Base-by-base conservation (phyloP, 2,329 filamentous ascomycete genomes). In the Albifimbria verrucaria region DNA sequence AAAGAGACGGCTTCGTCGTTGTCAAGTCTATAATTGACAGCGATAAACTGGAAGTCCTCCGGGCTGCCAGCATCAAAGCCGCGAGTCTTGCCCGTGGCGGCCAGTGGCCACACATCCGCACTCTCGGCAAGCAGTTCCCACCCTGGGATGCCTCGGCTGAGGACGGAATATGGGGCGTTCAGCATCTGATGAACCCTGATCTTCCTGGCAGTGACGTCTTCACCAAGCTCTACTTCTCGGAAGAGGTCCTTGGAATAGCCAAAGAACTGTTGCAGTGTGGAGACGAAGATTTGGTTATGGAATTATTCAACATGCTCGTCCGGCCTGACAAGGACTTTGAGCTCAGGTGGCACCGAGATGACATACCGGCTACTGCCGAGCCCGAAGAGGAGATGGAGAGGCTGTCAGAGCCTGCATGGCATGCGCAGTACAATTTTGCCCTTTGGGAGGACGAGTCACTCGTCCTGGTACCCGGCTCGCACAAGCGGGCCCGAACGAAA, bases 361-460 rank as follows among this genome's bases (percentile, higher is more conserved):
- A 95, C 65, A 86, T 96, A 46, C 77, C 85, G 3, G 78, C 85
- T n/a, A 76, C 78, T 1, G 89, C 86, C 0, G 78, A 76, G 0
- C 65, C 82, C 0, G 85, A 86, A 20, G 85, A 92, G 63, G 92
- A 96, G 69, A 64, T 82, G 42, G 71, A 71, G 44, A 73, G 87
- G 24, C 72, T 95, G 49, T 65, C 68, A 1, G 73, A 81, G 55
- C 81, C 84, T 0, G 84, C 86, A 52, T 84, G 81, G 62, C 90
- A 94, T 62, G 87, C 90, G 36, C 92, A 96, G 74, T 96, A 90
- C 82, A 96, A 96, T 68, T 77, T 96, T 43, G 87, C 91, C 7
- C 76, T 96, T 7, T 92, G 85, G 66, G 82, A 87, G 32, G 92
- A 96, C 66, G 76, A 80, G 15, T 87, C 83, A 47, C 72, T 96